Percentiles rank a stretch among this genome's conserved stretches.
Evolutionary conservation across 2,329 filamentous ascomycete genomes (phyloP).

Genomic region (Ceratocystis ficicola): DNA sequence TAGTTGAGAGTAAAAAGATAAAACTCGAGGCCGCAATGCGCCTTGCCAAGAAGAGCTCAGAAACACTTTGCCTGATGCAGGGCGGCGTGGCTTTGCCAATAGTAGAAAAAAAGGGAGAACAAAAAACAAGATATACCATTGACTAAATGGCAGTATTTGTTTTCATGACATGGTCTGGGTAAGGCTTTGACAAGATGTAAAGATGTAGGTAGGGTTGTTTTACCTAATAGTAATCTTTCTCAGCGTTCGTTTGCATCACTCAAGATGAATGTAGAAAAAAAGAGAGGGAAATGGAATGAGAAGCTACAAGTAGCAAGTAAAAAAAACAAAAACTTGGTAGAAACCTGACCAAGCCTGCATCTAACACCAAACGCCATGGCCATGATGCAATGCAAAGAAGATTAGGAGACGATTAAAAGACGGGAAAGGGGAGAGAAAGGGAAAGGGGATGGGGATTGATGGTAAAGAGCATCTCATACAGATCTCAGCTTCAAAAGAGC

Average conservation of each 20-base stretch:
- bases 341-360: constrained; percentile 8
- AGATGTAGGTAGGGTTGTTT: neutral
- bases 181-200: too few species aligned
- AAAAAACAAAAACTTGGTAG: constrained; percentile 14
- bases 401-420: constrained; percentile 10
- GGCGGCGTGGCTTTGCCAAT: too few species aligned
- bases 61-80: too few species aligned
- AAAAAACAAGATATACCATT: too few species aligned
- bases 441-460: neutral
- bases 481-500: constrained; percentile 71
- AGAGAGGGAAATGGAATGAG: neutral
- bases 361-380: constrained; percentile 17
- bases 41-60: too few species aligned
- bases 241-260: neutral
- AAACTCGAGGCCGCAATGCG: too few species aligned
- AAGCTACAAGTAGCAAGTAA: neutral
- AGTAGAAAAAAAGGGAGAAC: too few species aligned
- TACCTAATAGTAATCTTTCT: neutral
- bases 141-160: too few species aligned
- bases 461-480: constrained; percentile 42
- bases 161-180: too few species aligned
- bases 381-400: constrained; percentile 13
- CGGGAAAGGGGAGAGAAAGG: neutral
- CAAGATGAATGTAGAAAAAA: neutral
- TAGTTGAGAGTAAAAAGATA: neutral